These are phyloP conservation scores for Gorgonomyces haynaldii DNA, from an alignment of 192 early-diverging fungal species.

Conservation along the genomic window DNA sequence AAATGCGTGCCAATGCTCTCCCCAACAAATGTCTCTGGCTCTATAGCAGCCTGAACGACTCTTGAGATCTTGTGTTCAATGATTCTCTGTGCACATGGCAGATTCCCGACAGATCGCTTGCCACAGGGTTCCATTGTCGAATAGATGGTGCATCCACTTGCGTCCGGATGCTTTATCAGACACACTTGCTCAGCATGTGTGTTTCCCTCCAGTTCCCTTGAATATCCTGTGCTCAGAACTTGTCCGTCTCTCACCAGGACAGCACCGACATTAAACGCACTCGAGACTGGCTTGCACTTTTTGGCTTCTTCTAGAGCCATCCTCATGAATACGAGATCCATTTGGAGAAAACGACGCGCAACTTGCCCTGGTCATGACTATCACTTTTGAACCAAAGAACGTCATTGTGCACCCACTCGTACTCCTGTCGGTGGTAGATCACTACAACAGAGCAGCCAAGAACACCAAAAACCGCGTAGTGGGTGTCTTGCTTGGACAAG, in stretches of 20 bases:
- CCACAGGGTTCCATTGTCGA: constrained; percentile 98
- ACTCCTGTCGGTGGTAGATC: constrained; percentile 95
- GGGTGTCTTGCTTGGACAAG: constrained; percentile 90
- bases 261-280: constrained; percentile 91
- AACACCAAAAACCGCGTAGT: constrained; percentile 94
- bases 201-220: constrained; percentile 89
- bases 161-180: constrained; percentile 47
- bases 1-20: constrained; percentile 59
- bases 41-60: constrained; percentile 79
- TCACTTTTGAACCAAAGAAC: constrained; percentile 9
- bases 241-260: constrained; percentile 40
- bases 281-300: constrained; percentile 57
- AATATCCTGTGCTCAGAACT: constrained; percentile 75
- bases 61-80: constrained; percentile 51
- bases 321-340: constrained; percentile 73
- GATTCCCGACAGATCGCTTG: constrained; percentile 55
- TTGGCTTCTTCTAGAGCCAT: constrained; percentile 76
- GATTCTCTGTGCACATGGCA: constrained; percentile 64
- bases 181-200: constrained; percentile 92
- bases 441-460: constrained; percentile 92
- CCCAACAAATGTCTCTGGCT: constrained; percentile 77
- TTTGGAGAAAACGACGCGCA: too few species aligned
- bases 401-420: constrained; percentile 96
- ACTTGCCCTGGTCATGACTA: not conserved
- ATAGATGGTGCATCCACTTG: constrained; percentile 60